Evolutionary conservation across 192 early-diverging fungal species (phyloP).

Genomic region (Spizellomyces punctatus): DNA sequence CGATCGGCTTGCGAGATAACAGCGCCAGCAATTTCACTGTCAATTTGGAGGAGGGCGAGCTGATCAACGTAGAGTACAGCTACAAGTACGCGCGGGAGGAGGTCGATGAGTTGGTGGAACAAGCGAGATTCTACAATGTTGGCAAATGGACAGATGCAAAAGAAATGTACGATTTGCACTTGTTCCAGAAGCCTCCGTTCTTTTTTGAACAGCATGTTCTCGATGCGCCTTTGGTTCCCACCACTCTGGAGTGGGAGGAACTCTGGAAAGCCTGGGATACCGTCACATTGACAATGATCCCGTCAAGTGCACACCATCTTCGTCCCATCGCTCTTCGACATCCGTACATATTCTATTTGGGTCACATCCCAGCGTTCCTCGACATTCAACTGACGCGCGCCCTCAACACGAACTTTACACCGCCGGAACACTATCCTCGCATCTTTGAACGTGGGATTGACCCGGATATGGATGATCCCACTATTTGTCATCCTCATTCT

Average conservation of each 20-base stretch:
- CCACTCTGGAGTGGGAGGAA: constrained; percentile 70
- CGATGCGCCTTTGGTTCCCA: constrained; percentile 49
- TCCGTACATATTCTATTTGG: constrained; percentile 89
- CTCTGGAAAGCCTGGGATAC: constrained; percentile 84
- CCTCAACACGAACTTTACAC: constrained; percentile 49
- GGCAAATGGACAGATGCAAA: constrained; percentile 46
- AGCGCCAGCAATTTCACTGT: constrained; percentile 32
- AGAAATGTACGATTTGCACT: constrained; percentile 44
- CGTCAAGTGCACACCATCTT: constrained; percentile 44
- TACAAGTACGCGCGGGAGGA: constrained; percentile 78
- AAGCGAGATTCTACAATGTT: constrained; percentile 37
- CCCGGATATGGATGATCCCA: constrained; percentile 73
- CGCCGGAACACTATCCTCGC: constrained; percentile 63
- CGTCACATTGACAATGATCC: constrained; percentile 66
- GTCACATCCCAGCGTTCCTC: constrained; percentile 69
- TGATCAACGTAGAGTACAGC: constrained; percentile 87
- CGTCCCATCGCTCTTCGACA: constrained; percentile 84
- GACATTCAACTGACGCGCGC: constrained; percentile 48
- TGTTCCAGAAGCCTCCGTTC: constrained; percentile 52
- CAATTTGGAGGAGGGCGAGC: constrained; percentile 68
- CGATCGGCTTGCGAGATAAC: constrained; percentile 43
- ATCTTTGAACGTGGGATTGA: constrained; percentile 97
- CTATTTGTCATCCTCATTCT: constrained; percentile 78
- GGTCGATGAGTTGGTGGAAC: constrained; percentile 28
- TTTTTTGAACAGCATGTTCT: constrained; percentile 1